Conservation (phyloP, 345 rosid species). For the Linum trigynum region DNA sequence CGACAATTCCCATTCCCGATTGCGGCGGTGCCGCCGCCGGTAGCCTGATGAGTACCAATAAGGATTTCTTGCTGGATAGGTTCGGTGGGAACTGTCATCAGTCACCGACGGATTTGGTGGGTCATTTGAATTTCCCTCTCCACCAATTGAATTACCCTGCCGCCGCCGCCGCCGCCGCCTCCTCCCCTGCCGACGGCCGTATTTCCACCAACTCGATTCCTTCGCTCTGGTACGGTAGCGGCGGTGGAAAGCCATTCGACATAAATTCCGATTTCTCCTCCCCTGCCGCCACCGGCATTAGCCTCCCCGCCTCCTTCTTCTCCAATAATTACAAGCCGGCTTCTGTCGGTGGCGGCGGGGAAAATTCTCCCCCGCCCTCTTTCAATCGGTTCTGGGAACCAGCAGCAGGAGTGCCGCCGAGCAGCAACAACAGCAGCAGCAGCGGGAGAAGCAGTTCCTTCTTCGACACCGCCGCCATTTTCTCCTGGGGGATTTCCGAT, state of each 20-base stretch:
- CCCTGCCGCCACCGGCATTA: slow-evolving; percentile 24
- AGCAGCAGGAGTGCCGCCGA: slow-evolving; percentile 15
- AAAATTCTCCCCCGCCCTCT: slow-evolving; percentile 26
- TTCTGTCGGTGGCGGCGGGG: slow-evolving; percentile 23
- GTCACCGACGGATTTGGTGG: slow-evolving; percentile 26
- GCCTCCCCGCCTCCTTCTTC: slow-evolving; percentile 30
- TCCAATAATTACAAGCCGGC: slow-evolving; percentile 28
- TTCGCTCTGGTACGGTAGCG: slow-evolving; percentile 29
- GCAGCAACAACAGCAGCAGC: slow-evolving; percentile 28
- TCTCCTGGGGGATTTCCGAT: slow-evolving; percentile 49
- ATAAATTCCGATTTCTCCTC: slow-evolving; percentile 33
- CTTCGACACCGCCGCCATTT: slow-evolving; percentile 35
- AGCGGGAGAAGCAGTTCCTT: slow-evolving; percentile 39
- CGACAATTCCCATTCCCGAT: too few relatives aligned
- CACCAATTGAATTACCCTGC: slow-evolving; percentile 28
- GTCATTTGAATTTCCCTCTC: slow-evolving; percentile 23
- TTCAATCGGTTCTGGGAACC: slow-evolving; percentile 37
- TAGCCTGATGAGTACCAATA: slow-evolving; percentile 20
- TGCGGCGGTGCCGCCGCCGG: slow-evolving; percentile 11
- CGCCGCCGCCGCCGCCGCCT: neutral
- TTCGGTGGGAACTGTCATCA: slow-evolving; percentile 16
- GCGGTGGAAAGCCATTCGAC: slow-evolving; percentile 25
- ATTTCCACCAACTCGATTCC: slow-evolving; percentile 24
- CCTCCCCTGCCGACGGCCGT: slow-evolving; percentile 19
- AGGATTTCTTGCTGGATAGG: slow-evolving; percentile 28